Percentiles rank a stretch among this genome's conserved stretches.
phyloP scores from a whole-genome alignment of 805 yeast genomes.

The Schwanniomyces occidentalis region DNA sequence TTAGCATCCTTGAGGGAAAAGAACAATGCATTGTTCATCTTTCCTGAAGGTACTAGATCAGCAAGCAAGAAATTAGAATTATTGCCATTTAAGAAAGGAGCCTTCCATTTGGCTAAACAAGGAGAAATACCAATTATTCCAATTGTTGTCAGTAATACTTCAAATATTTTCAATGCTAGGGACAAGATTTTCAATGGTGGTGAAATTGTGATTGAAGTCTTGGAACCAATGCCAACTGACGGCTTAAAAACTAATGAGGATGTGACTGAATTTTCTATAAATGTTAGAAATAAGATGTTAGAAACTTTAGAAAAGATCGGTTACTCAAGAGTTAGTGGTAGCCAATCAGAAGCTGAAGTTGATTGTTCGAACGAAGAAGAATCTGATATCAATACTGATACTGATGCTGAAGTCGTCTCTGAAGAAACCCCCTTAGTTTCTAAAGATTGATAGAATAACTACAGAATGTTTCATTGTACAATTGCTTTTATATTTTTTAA shows the following conservation, averaged over 20 bases:
- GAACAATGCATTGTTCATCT: conserved; percentile 79
- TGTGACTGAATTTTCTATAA: conserved; percentile 57
- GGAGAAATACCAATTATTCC: conserved; percentile 90
- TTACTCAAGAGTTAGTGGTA: conserved; percentile 26
- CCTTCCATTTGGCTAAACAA: conserved; percentile 95
- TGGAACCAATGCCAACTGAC: conserved; percentile 76
- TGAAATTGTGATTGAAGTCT: conserved; percentile 70
- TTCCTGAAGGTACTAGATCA: conserved; percentile 98
- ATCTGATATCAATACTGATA: conserved; percentile 11
- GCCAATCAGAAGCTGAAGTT: background rate
- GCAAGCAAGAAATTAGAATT: conserved; percentile 65
- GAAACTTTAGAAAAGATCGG: conserved; percentile 42
- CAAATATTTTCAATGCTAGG: conserved; percentile 64
- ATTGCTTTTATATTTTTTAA: conserved; percentile 3
- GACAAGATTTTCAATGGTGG: conserved; percentile 73
- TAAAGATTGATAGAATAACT: conserved; percentile 9
- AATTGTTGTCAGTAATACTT: conserved; percentile 81
- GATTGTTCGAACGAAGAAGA: conserved; percentile 4
- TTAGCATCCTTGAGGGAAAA: conserved; percentile 57
- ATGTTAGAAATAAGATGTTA: conserved; percentile 61
- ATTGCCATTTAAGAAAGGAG: conserved; percentile 94
- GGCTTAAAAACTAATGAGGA: conserved; percentile 67
- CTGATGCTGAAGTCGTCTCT: conserved; percentile 11
- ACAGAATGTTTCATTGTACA: background rate
- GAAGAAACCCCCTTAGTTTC: conserved; percentile 25